Evolutionary conservation across 257 asterid genomes (phyloP).

Genomic region (Przewalskia tangutica): DNA sequence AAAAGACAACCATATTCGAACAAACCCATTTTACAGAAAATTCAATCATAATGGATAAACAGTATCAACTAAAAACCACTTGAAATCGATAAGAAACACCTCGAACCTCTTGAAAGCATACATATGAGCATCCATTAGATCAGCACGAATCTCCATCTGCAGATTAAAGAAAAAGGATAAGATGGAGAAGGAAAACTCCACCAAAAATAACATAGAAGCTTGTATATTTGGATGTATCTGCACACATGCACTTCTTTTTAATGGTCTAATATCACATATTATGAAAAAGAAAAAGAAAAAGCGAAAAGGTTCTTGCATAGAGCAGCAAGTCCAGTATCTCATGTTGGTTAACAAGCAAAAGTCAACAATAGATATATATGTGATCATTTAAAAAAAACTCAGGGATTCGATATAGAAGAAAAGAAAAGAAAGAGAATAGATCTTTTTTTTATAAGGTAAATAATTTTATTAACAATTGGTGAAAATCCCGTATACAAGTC

Average conservation of each 20-base stretch:
- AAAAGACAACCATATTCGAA: slow-evolving; percentile 8
- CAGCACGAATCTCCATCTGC: slow-evolving; percentile 92
- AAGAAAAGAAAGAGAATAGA: not conserved
- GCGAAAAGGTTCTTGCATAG: not conserved
- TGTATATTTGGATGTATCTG: not conserved
- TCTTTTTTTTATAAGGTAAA: no score
- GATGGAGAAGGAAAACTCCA: not conserved
- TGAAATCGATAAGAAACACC: slow-evolving; percentile 17
- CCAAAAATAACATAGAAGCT: not conserved
- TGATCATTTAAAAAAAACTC: not conserved
- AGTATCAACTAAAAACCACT: slow-evolving; percentile 3
- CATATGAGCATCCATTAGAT: slow-evolving; percentile 98
- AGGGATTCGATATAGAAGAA: not conserved
- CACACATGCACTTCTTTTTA: not conserved
- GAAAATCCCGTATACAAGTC: no score
- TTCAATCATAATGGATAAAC: not conserved
- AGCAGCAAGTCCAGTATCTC: not conserved
- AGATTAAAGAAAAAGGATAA: slow-evolving; percentile 10
- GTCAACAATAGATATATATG: no score
- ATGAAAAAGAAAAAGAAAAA: no score
- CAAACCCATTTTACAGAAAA: not conserved
- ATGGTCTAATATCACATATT: not conserved
- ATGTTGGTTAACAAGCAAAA: not conserved
- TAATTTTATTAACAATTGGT: no score
- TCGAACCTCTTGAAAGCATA: slow-evolving; percentile 96